phyloP scores from a whole-genome alignment of 2,329 filamentous ascomycete genomes.

The Rhytidhysteron rufulum region DNA sequence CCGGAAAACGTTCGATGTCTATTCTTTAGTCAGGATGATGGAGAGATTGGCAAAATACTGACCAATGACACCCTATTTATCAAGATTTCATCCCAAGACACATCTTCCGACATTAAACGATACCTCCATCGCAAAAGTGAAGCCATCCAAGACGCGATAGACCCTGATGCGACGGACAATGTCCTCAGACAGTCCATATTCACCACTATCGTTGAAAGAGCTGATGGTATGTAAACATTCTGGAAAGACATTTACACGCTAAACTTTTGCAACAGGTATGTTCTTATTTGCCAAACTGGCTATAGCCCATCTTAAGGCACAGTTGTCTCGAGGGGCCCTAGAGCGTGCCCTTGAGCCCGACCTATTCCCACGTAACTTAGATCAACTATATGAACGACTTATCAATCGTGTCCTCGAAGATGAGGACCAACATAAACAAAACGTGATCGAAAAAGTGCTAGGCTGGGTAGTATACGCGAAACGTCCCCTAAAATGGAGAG shows the following conservation, averaged over 20 bases:
- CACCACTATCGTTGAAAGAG: neutral
- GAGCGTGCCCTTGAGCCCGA: too few relatives aligned
- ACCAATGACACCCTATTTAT: neutral
- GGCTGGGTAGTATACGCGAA: too few relatives aligned
- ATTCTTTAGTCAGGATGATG: slow-evolving; percentile 29
- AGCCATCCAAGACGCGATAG: neutral
- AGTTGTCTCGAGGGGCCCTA: too few relatives aligned
- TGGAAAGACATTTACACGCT: neutral
- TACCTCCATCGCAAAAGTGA: neutral
- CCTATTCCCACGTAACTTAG: too few relatives aligned
- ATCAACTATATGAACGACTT: too few relatives aligned
- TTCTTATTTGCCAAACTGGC: too few relatives aligned
- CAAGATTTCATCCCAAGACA: neutral
- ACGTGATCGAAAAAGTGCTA: too few relatives aligned
- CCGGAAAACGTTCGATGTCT: slow-evolving; percentile 24
- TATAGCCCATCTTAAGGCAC: too few relatives aligned
- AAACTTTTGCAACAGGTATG: neutral
- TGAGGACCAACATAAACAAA: too few relatives aligned
- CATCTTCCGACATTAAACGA: neutral
- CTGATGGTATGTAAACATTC: neutral
- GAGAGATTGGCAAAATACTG: neutral
- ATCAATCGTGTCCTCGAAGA: too few relatives aligned
- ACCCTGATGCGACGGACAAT: neutral
- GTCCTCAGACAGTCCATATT: neutral
- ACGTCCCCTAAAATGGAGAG: too few relatives aligned